Evolutionary conservation across 768 basidiomycete species (phyloP).

Genomic region (Russula compacta): DNA sequence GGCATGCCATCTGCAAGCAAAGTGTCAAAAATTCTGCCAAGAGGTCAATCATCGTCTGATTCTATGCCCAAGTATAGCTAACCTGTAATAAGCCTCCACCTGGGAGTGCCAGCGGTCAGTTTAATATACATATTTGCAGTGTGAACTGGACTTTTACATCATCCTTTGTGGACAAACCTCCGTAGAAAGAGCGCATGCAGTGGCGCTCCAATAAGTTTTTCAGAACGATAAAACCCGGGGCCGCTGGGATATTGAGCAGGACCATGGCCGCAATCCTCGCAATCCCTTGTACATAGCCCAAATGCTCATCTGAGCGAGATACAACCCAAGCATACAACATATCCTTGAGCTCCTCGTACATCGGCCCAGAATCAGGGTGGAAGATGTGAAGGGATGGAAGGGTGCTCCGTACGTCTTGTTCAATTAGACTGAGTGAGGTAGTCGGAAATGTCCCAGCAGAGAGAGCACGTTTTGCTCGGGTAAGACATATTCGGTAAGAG

Average conservation of each 20-base stretch:
- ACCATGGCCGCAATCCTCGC: constrained; percentile 82
- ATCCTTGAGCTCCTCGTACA: constrained; percentile 76
- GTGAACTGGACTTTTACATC: constrained; percentile 49
- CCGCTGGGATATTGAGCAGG: constrained; percentile 68
- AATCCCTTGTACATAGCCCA: constrained; percentile 61
- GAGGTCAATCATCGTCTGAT: neutral
- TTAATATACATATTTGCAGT: constrained; percentile 8
- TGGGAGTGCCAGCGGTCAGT: constrained; percentile 25
- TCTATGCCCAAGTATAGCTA: constrained; percentile 1
- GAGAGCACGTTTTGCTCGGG: constrained; percentile 66
- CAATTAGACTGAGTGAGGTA: constrained; percentile 52
- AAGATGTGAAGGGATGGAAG: constrained; percentile 78
- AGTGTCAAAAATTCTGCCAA: constrained; percentile 78
- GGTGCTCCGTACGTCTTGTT: constrained; percentile 65
- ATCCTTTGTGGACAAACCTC: constrained; percentile 56
- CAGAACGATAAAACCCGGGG: constrained; percentile 73
- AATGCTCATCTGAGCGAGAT: constrained; percentile 70
- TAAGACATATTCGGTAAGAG: constrained; percentile 58
- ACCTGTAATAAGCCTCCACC: constrained; percentile 92
- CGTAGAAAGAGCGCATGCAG: constrained; percentile 78
- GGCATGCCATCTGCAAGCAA: constrained; percentile 89
- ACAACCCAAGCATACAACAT: constrained; percentile 86
- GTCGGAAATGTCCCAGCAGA: constrained; percentile 56
- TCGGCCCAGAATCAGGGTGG: constrained; percentile 61
- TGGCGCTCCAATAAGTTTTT: constrained; percentile 80